A percentile compares a stretch with the other conserved stretches of the same genome.
phyloP scores from a whole-genome alignment of 2,329 filamentous ascomycete genomes.

The Blastomyces percursus region DNA sequence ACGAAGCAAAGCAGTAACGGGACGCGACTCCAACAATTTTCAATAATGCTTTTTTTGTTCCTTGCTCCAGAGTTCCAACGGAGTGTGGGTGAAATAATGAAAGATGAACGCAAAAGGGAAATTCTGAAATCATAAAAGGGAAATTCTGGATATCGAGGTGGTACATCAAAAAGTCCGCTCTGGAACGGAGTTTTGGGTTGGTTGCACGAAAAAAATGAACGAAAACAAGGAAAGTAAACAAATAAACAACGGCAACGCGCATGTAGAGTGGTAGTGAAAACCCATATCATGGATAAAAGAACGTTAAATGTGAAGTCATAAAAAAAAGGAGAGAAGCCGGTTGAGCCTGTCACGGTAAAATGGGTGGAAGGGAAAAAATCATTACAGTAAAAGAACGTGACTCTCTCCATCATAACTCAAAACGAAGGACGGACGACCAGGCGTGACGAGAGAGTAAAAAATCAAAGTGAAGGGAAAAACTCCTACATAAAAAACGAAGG shows the following conservation, averaged over 20 bases:
- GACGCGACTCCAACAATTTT: neutral
- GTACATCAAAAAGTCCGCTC: neutral
- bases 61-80: neutral
- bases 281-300: neutral
- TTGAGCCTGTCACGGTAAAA: neutral
- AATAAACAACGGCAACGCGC: neutral
- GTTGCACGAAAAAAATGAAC: neutral
- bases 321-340: neutral
- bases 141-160: neutral
- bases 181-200: neutral
- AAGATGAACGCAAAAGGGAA: neutral
- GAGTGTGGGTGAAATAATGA: neutral
- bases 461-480: neutral
- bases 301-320: neutral
- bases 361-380: neutral
- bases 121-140: neutral
- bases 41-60: too few relatives aligned
- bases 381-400: neutral
- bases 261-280: neutral
- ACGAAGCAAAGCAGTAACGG: neutral
- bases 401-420: neutral
- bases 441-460: neutral
- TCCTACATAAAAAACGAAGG: neutral
- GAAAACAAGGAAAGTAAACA: neutral
- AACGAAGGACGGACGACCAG: neutral